phyloP scores from a whole-genome alignment of 805 yeast genomes.

The Saccharomyces eubayanus region DNA sequence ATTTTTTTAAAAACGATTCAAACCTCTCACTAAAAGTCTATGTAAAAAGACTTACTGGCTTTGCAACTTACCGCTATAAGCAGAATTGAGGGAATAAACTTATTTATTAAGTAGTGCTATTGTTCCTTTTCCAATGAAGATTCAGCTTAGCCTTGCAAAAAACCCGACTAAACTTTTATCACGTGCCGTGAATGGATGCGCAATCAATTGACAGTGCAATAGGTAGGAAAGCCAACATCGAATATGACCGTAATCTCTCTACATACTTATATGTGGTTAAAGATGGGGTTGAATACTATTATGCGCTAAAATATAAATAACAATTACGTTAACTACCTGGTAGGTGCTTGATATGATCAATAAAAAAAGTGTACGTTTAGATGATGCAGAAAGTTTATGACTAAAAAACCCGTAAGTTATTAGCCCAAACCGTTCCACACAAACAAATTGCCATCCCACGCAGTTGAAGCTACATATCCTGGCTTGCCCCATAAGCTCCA shows the following conservation, averaged over 20 bases:
- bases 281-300: neutral
- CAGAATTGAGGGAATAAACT: neutral
- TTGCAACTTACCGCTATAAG: neutral
- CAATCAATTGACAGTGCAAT: neutral
- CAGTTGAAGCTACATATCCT: slow-evolving; percentile 90
- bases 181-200: neutral
- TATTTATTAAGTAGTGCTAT: neutral
- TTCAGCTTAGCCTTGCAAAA: neutral
- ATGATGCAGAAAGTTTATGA: neutral
- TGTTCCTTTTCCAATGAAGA: neutral
- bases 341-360: neutral
- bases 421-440: slow-evolving; percentile 60
- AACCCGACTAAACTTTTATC: neutral
- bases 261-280: neutral
- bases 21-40: neutral
- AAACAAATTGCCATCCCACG: slow-evolving; percentile 94
- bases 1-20: neutral
- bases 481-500: slow-evolving; percentile 96
- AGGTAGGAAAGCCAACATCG: neutral
- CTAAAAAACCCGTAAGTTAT: neutral
- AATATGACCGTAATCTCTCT: neutral
- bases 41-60: neutral
- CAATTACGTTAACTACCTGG: neutral
- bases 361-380: too few species aligned
- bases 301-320: neutral